Conservation (phyloP, 2,329 filamentous ascomycete species). For the Scedosporium dehoogii region DNA sequence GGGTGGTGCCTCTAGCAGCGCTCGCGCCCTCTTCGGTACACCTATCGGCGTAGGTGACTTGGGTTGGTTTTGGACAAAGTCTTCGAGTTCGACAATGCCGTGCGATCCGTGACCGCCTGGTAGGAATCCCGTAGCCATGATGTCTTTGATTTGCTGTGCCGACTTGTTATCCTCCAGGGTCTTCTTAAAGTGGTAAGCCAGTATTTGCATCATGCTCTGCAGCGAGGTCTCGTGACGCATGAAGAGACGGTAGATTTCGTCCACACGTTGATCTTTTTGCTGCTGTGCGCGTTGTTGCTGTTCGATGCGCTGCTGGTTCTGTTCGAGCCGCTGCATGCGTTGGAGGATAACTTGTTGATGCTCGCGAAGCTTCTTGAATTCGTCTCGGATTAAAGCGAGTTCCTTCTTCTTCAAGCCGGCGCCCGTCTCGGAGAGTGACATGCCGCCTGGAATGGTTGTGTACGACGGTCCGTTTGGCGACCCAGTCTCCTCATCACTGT, state of each 20-base stretch:
- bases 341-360: constrained; percentile 80
- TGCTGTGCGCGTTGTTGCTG: constrained; percentile 10
- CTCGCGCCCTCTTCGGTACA: constrained; percentile 41
- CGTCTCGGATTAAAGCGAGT: constrained; percentile 64
- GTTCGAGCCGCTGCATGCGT: constrained; percentile 71
- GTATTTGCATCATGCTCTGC: constrained; percentile 94
- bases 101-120: constrained; percentile 50
- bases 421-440: constrained; percentile 6
- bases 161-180: constrained; percentile 77
- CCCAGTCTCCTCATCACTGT: constrained; percentile 48
- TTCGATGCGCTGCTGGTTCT: constrained; percentile 56
- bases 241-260: constrained; percentile 13
- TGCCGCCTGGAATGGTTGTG: constrained; percentile 1
- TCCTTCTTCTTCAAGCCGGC: constrained; percentile 54
- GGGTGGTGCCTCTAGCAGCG: constrained; percentile 40
- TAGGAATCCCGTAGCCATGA: constrained; percentile 49
- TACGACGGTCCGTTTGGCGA: constrained; percentile 26
- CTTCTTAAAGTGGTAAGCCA: constrained; percentile 92
- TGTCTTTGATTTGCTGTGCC: constrained; percentile 69
- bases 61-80: constrained; percentile 41
- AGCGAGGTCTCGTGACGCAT: constrained; percentile 98
- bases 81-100: constrained; percentile 53
- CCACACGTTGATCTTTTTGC: constrained; percentile 10
- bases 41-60: constrained; percentile 26
- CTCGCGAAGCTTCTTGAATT: constrained; percentile 71